phyloP scores from a whole-genome alignment of 2,329 filamentous ascomycete species.

The Sporothrix dimorphospora region DNA sequence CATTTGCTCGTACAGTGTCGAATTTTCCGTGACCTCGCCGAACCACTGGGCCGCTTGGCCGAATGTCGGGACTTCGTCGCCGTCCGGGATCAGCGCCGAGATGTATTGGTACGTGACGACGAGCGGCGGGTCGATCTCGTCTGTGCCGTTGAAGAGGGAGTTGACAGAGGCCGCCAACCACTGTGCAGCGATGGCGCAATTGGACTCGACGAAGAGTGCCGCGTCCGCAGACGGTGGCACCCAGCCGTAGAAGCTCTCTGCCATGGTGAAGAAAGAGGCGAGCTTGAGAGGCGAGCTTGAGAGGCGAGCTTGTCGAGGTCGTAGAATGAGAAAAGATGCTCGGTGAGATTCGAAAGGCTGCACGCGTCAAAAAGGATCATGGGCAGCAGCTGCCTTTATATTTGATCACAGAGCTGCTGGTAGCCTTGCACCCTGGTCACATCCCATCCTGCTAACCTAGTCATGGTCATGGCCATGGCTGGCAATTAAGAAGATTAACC shows the following conservation, averaged over 20 bases:
- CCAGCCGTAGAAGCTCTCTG: constrained; percentile 25
- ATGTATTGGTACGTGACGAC: constrained; percentile 19
- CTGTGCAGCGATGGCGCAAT: constrained; percentile 23
- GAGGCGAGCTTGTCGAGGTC: neutral
- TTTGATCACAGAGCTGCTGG: neutral
- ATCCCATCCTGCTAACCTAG: neutral
- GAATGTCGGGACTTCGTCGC: neutral
- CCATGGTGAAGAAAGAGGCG: neutral
- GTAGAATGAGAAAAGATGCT: neutral
- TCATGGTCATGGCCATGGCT: neutral
- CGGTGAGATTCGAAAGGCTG: neutral
- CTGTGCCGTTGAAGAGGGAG: neutral
- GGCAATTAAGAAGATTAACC: neutral
- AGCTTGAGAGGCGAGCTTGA: constrained; percentile 9
- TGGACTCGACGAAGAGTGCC: constrained; percentile 3
- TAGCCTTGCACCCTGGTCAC: neutral
- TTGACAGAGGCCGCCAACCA: constrained; percentile 19
- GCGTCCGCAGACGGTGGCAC: neutral
- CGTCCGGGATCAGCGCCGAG: neutral
- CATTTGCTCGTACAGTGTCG: neutral
- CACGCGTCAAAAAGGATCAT: neutral
- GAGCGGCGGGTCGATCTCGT: neutral
- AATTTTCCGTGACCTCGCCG: neutral
- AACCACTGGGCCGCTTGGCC: constrained; percentile 26
- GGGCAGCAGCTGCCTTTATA: neutral